Evolutionary conservation across 345 rosid species (phyloP).

Genomic region (Sonneratia alba): DNA sequence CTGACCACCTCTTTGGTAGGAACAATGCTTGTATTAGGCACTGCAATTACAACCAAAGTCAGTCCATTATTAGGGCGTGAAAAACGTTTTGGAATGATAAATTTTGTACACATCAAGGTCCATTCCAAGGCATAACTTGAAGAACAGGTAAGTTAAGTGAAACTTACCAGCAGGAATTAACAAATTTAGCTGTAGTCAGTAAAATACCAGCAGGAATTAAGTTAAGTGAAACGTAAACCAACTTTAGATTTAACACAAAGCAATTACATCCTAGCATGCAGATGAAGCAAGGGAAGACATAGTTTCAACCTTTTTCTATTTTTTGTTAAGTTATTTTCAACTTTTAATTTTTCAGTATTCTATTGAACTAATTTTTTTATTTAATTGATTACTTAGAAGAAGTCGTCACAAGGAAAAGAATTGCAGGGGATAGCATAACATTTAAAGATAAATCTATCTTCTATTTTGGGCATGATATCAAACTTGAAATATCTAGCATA

Average conservation of each 20-base stretch:
- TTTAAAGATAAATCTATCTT: too few relatives aligned
- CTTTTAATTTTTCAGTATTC: neutral
- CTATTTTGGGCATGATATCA: neutral
- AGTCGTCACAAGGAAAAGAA: too few relatives aligned
- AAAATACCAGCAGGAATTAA: too few relatives aligned
- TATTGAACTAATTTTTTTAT: too few relatives aligned
- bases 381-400: too few relatives aligned
- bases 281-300: neutral
- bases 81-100: neutral
- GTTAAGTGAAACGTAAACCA: too few relatives aligned
- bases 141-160: too few relatives aligned
- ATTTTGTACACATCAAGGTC: neutral
- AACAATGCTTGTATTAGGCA: constrained; percentile 45
- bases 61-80: neutral
- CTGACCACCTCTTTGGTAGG: constrained; percentile 41
- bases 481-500: neutral
- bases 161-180: too few relatives aligned
- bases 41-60: constrained; percentile 20
- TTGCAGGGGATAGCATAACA: too few relatives aligned
- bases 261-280: neutral
- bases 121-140: too few relatives aligned
- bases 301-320: neutral
- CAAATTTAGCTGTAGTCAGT: too few relatives aligned
- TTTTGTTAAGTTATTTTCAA: neutral
- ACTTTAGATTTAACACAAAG: too few relatives aligned